Evolutionary conservation across 805 yeast genomes (phyloP).

Genomic region (Yamadazyma ubonensis): DNA sequence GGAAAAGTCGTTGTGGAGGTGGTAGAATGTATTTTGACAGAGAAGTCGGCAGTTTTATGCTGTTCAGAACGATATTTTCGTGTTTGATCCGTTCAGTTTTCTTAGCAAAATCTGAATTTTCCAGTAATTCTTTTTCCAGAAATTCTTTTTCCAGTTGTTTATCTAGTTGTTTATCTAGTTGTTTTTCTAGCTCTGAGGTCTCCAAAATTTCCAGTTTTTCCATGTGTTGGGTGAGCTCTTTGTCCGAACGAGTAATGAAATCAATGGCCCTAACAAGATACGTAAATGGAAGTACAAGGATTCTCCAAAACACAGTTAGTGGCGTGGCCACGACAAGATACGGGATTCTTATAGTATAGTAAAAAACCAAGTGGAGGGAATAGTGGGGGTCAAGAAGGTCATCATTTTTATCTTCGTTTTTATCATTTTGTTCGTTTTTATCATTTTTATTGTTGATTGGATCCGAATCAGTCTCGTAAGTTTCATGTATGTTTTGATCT

Average conservation of each 20-base stretch:
- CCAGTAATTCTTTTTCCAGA: neutral
- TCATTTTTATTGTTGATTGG: neutral
- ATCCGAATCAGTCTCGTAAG: neutral
- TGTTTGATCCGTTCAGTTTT: conserved; percentile 40
- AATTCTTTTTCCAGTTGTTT: conserved; percentile 8
- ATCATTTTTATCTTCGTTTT: conserved; percentile 6
- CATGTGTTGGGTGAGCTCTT: too few species aligned
- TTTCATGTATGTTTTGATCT: neutral
- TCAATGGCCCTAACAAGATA: too few species aligned
- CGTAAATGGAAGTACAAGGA: conserved; percentile 57
- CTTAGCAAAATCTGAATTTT: conserved; percentile 17
- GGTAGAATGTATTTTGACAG: conserved; percentile 44
- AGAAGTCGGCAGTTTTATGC: conserved; percentile 41
- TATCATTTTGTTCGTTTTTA: neutral
- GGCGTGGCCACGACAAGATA: conserved; percentile 54
- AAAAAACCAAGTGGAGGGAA: conserved; percentile 6
- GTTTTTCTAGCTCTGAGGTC: too few species aligned
- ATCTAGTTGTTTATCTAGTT: conserved; percentile 13
- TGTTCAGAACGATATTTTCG: conserved; percentile 40
- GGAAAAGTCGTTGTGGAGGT: conserved; percentile 45
- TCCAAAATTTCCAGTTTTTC: too few species aligned
- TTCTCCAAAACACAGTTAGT: conserved; percentile 44
- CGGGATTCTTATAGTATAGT: conserved; percentile 11
- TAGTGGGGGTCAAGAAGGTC: conserved; percentile 8
- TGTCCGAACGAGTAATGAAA: too few species aligned